Evolutionary conservation across 108 stramenopile species (phyloP).

Genomic region (Fistulifera pelliculosa): DNA sequence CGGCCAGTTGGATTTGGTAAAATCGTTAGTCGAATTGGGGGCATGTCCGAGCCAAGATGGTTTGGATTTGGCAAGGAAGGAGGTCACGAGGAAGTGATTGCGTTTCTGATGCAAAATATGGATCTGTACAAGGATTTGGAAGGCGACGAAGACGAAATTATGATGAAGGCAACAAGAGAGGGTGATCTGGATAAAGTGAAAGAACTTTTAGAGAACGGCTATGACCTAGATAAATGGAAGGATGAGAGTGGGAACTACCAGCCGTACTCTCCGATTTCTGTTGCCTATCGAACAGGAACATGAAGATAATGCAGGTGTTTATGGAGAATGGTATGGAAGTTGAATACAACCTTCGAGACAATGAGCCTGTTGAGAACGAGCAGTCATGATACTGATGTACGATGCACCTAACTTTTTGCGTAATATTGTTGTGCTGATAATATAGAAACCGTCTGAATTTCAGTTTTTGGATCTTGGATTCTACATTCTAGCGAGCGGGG

Average conservation of each 20-base stretch:
- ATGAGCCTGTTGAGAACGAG: no score
- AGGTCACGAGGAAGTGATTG: slow-evolving; percentile 21
- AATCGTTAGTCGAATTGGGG: slow-evolving; percentile 29
- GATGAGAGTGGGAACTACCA: slow-evolving; percentile 31
- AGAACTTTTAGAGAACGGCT: slow-evolving; percentile 24
- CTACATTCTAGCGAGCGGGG: no score
- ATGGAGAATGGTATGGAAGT: slow-evolving; percentile 24
- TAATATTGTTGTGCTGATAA: no score
- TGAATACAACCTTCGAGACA: slow-evolving; percentile 7
- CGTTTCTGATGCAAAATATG: slow-evolving; percentile 20
- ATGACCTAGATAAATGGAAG: slow-evolving; percentile 35
- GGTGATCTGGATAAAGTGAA: slow-evolving; percentile 33
- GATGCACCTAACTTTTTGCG: no score
- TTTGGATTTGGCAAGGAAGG: slow-evolving; percentile 33
- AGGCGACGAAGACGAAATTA: slow-evolving; percentile 36
- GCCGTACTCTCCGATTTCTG: slow-evolving; percentile 34
- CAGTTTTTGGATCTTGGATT: no score
- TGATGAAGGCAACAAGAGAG: slow-evolving; percentile 48
- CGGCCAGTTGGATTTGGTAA: slow-evolving; percentile 34
- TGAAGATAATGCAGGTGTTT: slow-evolving; percentile 40
- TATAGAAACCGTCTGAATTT: no score
- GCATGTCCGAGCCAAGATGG: slow-evolving; percentile 28
- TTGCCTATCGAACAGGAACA: slow-evolving; percentile 43
- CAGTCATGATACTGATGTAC: no score
- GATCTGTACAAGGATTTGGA: slow-evolving; percentile 34